phyloP scores from a whole-genome alignment of 2,329 filamentous ascomycete species.

The Orbilia blumenaviensis region DNA sequence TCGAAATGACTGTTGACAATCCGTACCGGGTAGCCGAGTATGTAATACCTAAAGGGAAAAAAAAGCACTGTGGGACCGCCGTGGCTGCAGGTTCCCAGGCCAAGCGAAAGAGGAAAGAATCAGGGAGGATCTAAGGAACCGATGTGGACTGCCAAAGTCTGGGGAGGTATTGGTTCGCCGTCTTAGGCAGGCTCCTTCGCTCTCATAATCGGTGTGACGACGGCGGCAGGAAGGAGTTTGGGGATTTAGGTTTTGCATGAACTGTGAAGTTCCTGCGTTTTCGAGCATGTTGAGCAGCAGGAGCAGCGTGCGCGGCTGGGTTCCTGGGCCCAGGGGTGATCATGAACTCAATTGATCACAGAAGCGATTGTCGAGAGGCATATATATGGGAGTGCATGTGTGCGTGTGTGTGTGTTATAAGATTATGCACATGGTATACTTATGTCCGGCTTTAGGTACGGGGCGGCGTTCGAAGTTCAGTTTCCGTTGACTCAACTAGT shows the following conservation, averaged over 20 bases:
- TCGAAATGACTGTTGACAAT: not conserved
- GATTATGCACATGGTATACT: no score
- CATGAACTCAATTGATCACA: no score
- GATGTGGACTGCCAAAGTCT: not conserved
- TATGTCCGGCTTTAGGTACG: no score
- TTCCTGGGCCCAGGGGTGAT: constrained; percentile 21
- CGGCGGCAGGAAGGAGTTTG: constrained; percentile 18
- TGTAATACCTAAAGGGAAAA: not conserved
- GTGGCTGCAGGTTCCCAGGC: not conserved
- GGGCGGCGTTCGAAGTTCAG: not conserved
- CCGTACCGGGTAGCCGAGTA: constrained; percentile 10
- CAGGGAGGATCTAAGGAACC: constrained; percentile 11
- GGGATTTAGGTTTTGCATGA: constrained; percentile 10
- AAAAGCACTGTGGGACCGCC: constrained; percentile 13
- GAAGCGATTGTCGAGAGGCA: not conserved
- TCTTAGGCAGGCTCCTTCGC: constrained; percentile 43
- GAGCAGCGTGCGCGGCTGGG: constrained; percentile 7
- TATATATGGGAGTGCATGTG: no score
- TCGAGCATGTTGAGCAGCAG: constrained; percentile 20
- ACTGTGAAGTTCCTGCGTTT: constrained; percentile 6
- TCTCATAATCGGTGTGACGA: constrained; percentile 13
- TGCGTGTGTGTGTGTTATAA: no score
- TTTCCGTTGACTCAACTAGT: not conserved
- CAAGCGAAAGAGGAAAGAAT: constrained; percentile 40
- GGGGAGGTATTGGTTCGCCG: constrained; percentile 27